Evolutionary conservation across 768 basidiomycete genomes (phyloP).

Genomic region (Kondoa subrosea): DNA sequence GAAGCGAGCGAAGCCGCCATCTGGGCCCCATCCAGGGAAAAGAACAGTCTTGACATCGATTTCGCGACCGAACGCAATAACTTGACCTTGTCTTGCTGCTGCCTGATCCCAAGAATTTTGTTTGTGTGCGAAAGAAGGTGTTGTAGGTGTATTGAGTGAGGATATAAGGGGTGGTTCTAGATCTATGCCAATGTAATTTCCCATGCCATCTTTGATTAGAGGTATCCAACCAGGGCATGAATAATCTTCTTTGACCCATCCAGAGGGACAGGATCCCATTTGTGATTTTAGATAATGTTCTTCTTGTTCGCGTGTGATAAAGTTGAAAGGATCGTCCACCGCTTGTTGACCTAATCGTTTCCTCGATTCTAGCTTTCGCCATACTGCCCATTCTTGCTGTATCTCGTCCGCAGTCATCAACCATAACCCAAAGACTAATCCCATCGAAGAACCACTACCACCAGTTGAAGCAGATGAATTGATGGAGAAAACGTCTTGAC

Average conservation of each 20-base stretch:
- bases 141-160: not conserved
- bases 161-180: slow-evolving; percentile 46
- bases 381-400: slow-evolving; percentile 86
- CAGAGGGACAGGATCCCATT: slow-evolving; percentile 78
- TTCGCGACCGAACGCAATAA: slow-evolving; percentile 95
- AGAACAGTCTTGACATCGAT: slow-evolving; percentile 96
- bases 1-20: slow-evolving; percentile 86
- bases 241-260: slow-evolving; percentile 76
- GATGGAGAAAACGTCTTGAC: slow-evolving; percentile 79
- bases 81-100: slow-evolving; percentile 48
- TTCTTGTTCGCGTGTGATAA: not conserved
- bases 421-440: slow-evolving; percentile 89
- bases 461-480: slow-evolving; percentile 39
- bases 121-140: not conserved
- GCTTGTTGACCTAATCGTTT: slow-evolving; percentile 10
- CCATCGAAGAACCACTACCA: slow-evolving; percentile 48
- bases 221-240: slow-evolving; percentile 94
- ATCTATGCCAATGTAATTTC: slow-evolving; percentile 93
- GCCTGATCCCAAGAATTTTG: slow-evolving; percentile 16
- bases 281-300: slow-evolving; percentile 30
- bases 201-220: slow-evolving; percentile 75
- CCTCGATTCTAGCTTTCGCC: slow-evolving; percentile 53
- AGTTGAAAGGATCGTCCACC: slow-evolving; percentile 9
- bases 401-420: slow-evolving; percentile 83
- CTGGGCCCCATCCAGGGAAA: slow-evolving; percentile 47